Conservation (phyloP, 2,329 filamentous ascomycete species). For the Lasiodiplodia citricola region DNA sequence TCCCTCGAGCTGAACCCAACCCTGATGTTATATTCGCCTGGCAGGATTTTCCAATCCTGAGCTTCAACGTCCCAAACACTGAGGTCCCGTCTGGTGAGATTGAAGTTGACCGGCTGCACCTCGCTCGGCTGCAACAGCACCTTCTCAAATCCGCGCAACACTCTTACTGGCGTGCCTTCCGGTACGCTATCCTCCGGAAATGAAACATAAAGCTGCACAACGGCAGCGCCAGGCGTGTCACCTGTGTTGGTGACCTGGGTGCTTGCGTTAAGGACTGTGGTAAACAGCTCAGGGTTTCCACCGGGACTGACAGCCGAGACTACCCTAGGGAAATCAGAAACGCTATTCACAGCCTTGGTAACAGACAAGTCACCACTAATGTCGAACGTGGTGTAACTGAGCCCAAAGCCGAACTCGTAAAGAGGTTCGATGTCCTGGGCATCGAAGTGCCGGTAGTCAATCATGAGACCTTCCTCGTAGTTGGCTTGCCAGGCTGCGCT, state of each 20-base stretch:
- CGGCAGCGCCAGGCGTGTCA: slow-evolving; percentile 51
- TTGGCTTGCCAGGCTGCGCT: slow-evolving; percentile 39
- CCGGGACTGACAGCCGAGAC: slow-evolving; percentile 44
- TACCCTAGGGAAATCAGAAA: neutral
- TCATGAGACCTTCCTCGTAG: slow-evolving; percentile 80
- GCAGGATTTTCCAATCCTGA: slow-evolving; percentile 50
- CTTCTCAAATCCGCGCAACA: slow-evolving; percentile 57
- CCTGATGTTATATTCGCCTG: slow-evolving; percentile 29
- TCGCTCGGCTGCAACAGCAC: slow-evolving; percentile 49
- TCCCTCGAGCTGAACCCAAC: slow-evolving; percentile 37
- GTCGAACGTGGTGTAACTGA: slow-evolving; percentile 78
- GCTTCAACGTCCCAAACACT: slow-evolving; percentile 55
- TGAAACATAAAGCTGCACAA: slow-evolving; percentile 63
- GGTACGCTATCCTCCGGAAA: slow-evolving; percentile 39
- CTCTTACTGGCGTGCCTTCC: slow-evolving; percentile 52
- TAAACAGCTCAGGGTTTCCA: slow-evolving; percentile 61
- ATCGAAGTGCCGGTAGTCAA: slow-evolving; percentile 91
- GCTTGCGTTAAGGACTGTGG: slow-evolving; percentile 49
- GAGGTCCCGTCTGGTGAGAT: slow-evolving; percentile 54
- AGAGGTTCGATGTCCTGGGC: slow-evolving; percentile 73
- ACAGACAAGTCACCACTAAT: slow-evolving; percentile 54
- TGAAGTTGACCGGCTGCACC: slow-evolving; percentile 49
- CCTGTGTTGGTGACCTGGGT: slow-evolving; percentile 60
- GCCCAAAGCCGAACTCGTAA: slow-evolving; percentile 84
- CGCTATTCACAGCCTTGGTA: neutral